Base-by-base conservation (phyloP, 2,329 filamentous ascomycete species). In the Colletotrichum eremochloae region DNA sequence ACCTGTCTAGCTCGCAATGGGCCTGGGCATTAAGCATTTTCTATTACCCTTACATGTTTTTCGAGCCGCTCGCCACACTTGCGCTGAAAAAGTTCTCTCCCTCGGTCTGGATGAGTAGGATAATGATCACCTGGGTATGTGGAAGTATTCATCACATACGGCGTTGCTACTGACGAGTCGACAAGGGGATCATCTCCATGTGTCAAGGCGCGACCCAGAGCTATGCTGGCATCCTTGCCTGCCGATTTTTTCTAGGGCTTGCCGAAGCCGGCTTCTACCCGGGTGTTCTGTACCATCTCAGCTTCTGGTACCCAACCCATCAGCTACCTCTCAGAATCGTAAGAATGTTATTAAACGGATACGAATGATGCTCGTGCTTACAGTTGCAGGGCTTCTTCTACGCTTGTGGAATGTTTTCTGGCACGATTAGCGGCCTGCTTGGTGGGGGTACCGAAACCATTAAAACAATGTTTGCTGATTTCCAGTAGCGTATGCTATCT, bases 281-380 rank as follows among this genome's bases (percentile, higher is more conserved):
- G 3, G 78, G 77, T 7, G 77, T 79, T 0, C 62, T 78, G 72
- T 78, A 78, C 50, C 77, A 78, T 56, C 38, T 79, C 18, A 77
- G 76, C 75, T 70, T 81, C 68, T 81, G 80, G 80, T 81, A 80
- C 68, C 78, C 79, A 0, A 77, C 79, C 5, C 75, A 80, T 1
- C 76, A 75, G 53, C 76, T 80, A 9, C 74, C 80, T 2, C 75
- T 81, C 1, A 74, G 80, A 7, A 81, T 82, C 29, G 77, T 76
- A 40, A 48, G 75, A 48, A 36, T 7, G 12, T 12, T n/a, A 2
- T 5, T 18, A 5, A 6, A 15, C 64, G 15, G 36, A 15, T 3
- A 8, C 20, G 20, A 56, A n/a, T 9, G 7, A 55, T 15, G 14
- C 58, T 15, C 44, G 15, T 8, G 11, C 62, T 73, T n/a, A 73